A percentile compares a stretch with the other conserved stretches of the same genome.
Evolutionary conservation across 352 stramenopile species (phyloP).

Genomic region (Phytophthora fragariae): DNA sequence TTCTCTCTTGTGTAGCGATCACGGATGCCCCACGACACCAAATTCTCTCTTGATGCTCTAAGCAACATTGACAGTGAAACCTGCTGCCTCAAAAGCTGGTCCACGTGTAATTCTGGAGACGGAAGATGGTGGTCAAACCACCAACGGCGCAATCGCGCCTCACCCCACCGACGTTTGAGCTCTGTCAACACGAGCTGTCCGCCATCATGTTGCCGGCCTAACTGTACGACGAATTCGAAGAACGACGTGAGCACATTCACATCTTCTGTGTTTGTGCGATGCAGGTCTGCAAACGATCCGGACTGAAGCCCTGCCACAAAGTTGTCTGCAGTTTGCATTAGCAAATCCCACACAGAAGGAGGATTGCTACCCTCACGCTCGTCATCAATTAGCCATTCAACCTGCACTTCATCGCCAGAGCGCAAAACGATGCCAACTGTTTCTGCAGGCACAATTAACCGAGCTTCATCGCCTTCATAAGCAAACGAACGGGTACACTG

Average conservation of each 20-base stretch:
- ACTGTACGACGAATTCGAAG: conserved; percentile 65
- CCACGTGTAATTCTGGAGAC: conserved; percentile 48
- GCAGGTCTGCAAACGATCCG: conserved; percentile 29
- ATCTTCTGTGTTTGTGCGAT: conserved; percentile 46
- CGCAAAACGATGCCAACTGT: conserved; percentile 40
- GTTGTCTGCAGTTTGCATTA: conserved; percentile 49
- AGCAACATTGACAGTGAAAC: conserved; percentile 57
- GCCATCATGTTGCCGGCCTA: conserved; percentile 41
- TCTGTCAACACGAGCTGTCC: conserved; percentile 35
- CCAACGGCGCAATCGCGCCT: conserved; percentile 65
- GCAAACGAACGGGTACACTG: conserved; percentile 62
- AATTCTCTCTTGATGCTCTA: conserved; percentile 65
- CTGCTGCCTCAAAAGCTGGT: conserved; percentile 48
- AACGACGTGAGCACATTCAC: conserved; percentile 59
- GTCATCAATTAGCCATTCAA: conserved; percentile 54
- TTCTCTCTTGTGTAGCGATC: conserved; percentile 63
- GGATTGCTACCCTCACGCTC: conserved; percentile 7
- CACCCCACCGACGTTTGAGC: conserved; percentile 53
- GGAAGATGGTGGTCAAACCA: conserved; percentile 53
- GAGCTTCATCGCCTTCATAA: conserved; percentile 41
- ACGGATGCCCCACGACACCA: conserved; percentile 70
- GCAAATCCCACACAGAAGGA: conserved; percentile 54
- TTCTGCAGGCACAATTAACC: conserved; percentile 48
- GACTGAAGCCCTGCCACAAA: conserved; percentile 56
- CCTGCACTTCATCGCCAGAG: conserved; percentile 33